Evolutionary conservation across 2,329 filamentous ascomycete genomes (phyloP).

Genomic region (Diaporthe longicolla): DNA sequence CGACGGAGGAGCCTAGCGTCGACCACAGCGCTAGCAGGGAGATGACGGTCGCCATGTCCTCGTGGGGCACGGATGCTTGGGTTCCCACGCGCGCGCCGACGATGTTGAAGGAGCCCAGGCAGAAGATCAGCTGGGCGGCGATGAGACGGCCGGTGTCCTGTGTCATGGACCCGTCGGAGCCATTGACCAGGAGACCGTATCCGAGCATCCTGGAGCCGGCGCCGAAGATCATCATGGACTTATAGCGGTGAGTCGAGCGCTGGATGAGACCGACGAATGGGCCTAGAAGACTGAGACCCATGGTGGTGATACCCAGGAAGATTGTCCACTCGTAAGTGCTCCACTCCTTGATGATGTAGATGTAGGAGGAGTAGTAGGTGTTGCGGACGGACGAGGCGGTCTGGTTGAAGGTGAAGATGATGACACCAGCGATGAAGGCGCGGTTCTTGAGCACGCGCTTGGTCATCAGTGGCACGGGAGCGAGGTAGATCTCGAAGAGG

Average conservation of each 20-base stretch:
- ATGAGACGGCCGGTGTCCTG: constrained; percentile 53
- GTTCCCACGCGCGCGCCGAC: constrained; percentile 57
- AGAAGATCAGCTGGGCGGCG: constrained; percentile 50
- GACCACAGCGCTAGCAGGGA: constrained; percentile 56
- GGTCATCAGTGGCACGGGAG: constrained; percentile 53
- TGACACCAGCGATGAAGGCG: constrained; percentile 50
- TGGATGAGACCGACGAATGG: constrained; percentile 55
- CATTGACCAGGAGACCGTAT: constrained; percentile 53
- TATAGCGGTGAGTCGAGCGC: constrained; percentile 57
- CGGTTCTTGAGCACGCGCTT: constrained; percentile 51
- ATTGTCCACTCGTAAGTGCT: constrained; percentile 58
- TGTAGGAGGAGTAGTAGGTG: constrained; percentile 55
- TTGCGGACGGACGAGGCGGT: constrained; percentile 54
- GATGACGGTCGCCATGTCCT: constrained; percentile 57
- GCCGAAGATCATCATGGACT: constrained; percentile 57
- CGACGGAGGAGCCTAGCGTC: constrained; percentile 55
- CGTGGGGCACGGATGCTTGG: constrained; percentile 59
- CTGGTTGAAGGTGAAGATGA: constrained; percentile 53
- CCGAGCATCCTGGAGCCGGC: constrained; percentile 53
- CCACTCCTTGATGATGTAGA: constrained; percentile 59
- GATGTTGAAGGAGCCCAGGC: constrained; percentile 55
- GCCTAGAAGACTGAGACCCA: constrained; percentile 55
- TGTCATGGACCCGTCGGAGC: constrained; percentile 48
- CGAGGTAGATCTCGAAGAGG: constrained; percentile 53
- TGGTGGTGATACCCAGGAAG: constrained; percentile 56